phyloP scores from a whole-genome alignment of 805 yeast genomes.

The Wickerhamiella kazuoi region DNA sequence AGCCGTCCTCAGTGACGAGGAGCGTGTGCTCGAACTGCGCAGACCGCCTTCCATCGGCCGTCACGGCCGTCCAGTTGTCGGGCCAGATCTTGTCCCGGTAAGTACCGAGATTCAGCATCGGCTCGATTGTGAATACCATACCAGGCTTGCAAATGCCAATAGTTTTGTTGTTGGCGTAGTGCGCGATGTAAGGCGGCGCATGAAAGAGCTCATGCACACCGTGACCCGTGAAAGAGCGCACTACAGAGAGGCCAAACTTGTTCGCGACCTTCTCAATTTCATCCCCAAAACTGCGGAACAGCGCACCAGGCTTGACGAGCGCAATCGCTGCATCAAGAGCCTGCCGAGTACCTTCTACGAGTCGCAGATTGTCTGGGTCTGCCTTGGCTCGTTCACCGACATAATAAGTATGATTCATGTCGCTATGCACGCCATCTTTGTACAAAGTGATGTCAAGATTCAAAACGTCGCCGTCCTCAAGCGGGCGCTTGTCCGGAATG shows the following conservation, averaged over 20 bases:
- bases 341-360: conserved; percentile 86
- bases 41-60: conserved; percentile 73
- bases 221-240: conserved; percentile 83
- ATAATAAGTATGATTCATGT: conserved; percentile 89
- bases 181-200: conserved; percentile 83
- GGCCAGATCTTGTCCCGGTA: conserved; percentile 83
- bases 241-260: conserved; percentile 65
- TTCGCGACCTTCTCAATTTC: conserved; percentile 75
- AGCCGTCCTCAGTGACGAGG: conserved; percentile 83
- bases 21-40: conserved; percentile 92
- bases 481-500: conserved; percentile 74
- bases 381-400: conserved; percentile 76
- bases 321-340: conserved; percentile 69
- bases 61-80: conserved; percentile 89
- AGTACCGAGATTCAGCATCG: conserved; percentile 81
- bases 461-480: conserved; percentile 86
- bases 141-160: conserved; percentile 91
- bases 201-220: conserved; percentile 81
- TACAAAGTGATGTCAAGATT: conserved; percentile 78
- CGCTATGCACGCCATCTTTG: conserved; percentile 82
- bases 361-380: conserved; percentile 67
- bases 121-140: conserved; percentile 92
- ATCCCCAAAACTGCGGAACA: conserved; percentile 75
- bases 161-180: conserved; percentile 84
- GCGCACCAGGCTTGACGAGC: conserved; percentile 75